phyloP scores from a whole-genome alignment of 2,329 filamentous ascomycete species.

The Aspergillus tamarii region DNA sequence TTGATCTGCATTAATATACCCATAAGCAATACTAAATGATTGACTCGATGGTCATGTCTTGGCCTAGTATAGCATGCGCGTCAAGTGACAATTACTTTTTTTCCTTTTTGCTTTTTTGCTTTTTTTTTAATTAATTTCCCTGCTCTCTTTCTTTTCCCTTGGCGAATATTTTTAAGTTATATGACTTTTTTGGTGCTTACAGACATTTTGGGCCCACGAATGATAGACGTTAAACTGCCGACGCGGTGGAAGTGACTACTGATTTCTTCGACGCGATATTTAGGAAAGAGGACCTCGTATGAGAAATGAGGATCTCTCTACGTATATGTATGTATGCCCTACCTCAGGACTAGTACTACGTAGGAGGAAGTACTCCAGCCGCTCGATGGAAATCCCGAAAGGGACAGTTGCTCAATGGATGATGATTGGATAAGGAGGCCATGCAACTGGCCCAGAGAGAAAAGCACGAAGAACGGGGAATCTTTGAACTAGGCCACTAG shows the following conservation, averaged over 20 bases:
- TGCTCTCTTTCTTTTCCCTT: background rate
- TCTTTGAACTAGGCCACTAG: background rate
- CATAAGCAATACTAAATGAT: background rate
- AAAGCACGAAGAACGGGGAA: background rate
- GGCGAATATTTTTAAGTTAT: background rate
- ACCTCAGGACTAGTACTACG: background rate
- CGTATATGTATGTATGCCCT: background rate
- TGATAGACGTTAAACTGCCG: background rate
- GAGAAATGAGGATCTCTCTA: background rate
- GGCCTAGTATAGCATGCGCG: background rate
- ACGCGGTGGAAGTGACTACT: background rate
- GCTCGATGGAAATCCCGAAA: constrained; percentile 5
- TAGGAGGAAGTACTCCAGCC: constrained; percentile 2
- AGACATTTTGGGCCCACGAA: background rate
- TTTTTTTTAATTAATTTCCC: no score
- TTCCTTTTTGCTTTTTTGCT: no score
- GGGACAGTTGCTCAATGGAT: constrained; percentile 12
- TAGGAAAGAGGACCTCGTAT: background rate
- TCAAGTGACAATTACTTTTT: background rate
- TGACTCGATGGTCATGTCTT: background rate
- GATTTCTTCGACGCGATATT: background rate
- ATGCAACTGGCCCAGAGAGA: constrained; percentile 9
- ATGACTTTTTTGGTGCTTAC: background rate
- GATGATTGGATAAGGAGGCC: constrained; percentile 11
- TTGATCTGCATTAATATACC: constrained; percentile 8